Evolutionary conservation across 2,329 filamentous ascomycete genomes (phyloP).

Genomic region (Curvularia spicifera): DNA sequence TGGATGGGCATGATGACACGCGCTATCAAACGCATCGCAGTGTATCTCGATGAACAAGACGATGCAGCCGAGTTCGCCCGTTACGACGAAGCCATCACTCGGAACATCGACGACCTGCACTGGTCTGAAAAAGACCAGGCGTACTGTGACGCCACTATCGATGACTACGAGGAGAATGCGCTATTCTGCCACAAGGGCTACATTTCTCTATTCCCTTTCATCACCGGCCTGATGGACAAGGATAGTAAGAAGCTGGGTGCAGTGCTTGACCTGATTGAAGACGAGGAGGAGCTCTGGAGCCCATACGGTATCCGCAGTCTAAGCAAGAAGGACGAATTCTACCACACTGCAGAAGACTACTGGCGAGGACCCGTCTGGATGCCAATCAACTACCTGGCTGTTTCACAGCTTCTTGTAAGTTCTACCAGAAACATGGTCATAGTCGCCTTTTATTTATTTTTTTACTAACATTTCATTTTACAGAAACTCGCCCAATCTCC

Average conservation of each 20-base stretch:
- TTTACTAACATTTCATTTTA: background rate
- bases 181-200: conserved; percentile 98
- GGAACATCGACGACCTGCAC: conserved; percentile 90
- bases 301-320: conserved; percentile 86
- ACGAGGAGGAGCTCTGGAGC: conserved; percentile 89
- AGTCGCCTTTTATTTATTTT: background rate
- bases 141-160: conserved; percentile 94
- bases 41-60: conserved; percentile 74
- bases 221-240: conserved; percentile 77
- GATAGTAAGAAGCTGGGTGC: conserved; percentile 76
- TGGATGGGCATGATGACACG: conserved; percentile 98
- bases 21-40: conserved; percentile 80
- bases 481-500: conserved; percentile 68
- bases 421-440: background rate
- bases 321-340: conserved; percentile 81
- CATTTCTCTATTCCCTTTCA: conserved; percentile 89
- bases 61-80: conserved; percentile 75
- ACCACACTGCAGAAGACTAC: conserved; percentile 94
- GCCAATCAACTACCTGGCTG: conserved; percentile 91
- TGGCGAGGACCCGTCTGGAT: conserved; percentile 97
- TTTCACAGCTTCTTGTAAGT: conserved; percentile 73
- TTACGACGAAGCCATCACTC: conserved; percentile 76
- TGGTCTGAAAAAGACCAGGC: conserved; percentile 82
- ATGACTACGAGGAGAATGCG: conserved; percentile 88
- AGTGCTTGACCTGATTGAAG: conserved; percentile 76